phyloP scores from a whole-genome alignment of 768 basidiomycete genomes.

The Phylloporus sp. region DNA sequence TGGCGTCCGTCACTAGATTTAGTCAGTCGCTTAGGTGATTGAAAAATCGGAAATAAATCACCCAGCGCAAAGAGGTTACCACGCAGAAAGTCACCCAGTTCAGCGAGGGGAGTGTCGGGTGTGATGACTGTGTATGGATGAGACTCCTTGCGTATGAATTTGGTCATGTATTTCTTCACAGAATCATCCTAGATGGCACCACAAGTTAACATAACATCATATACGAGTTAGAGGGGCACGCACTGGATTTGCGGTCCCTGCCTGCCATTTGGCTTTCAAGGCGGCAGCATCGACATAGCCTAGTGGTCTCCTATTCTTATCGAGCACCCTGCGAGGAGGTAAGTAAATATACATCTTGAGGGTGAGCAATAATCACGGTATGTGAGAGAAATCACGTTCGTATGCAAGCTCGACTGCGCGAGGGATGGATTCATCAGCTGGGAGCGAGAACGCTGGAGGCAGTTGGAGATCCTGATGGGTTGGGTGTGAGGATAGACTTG shows the following conservation, averaged over 20 bases:
- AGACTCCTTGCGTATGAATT: constrained; percentile 61
- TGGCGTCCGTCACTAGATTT: constrained; percentile 70
- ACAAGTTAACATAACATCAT: not conserved
- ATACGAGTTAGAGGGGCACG: constrained; percentile 20
- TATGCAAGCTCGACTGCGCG: constrained; percentile 84
- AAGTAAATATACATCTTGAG: not conserved
- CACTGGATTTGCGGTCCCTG: constrained; percentile 66
- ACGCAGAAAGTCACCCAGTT: constrained; percentile 77
- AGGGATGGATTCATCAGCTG: constrained; percentile 63
- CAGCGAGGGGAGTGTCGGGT: constrained; percentile 71
- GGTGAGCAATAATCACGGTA: constrained; percentile 56
- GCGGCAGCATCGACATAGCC: constrained; percentile 80
- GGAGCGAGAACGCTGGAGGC: constrained; percentile 84
- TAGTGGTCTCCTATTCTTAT: constrained; percentile 64
- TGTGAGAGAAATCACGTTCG: constrained; percentile 90
- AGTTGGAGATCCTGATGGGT: constrained; percentile 57
- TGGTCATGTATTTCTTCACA: constrained; percentile 66
- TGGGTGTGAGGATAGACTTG: not conserved
- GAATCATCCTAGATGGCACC: constrained; percentile 54
- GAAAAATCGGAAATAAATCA: constrained; percentile 28
- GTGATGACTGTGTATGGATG: constrained; percentile 79
- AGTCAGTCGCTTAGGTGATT: not conserved
- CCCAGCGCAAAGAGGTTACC: constrained; percentile 75
- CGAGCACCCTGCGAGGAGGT: constrained; percentile 61
- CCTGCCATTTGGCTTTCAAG: constrained; percentile 77